These are phyloP conservation scores for Candida nonsorbophila DNA, from an alignment of 805 yeast genomes.

Conservation along the genomic window DNA sequence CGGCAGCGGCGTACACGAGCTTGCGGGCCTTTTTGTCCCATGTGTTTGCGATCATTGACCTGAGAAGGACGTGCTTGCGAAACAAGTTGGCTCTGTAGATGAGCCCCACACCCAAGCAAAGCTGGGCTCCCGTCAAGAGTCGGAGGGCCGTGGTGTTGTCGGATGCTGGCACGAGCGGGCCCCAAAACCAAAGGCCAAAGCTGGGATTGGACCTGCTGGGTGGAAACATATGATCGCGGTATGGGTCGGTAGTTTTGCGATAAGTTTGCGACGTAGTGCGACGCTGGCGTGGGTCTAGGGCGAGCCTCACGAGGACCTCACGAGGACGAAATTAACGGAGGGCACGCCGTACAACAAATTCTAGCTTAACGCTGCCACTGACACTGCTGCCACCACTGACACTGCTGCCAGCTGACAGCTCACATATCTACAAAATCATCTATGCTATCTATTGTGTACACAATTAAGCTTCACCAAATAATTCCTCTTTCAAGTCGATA, in stretches of 20 bases:
- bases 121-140: constrained; percentile 48
- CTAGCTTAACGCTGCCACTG: too few species aligned
- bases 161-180: constrained; percentile 70
- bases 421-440: too few species aligned
- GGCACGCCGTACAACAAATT: too few species aligned
- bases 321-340: too few species aligned
- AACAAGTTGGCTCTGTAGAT: constrained; percentile 14
- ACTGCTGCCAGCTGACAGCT: too few species aligned
- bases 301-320: too few species aligned
- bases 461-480: constrained; percentile 47
- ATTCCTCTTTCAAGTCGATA: constrained; percentile 86
- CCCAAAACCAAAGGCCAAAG: constrained; percentile 58
- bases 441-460: too few species aligned
- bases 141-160: constrained; percentile 55
- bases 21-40: constrained; percentile 9
- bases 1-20: constrained; percentile 18
- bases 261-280: too few species aligned
- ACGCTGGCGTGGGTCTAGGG: too few species aligned
- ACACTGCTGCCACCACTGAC: too few species aligned
- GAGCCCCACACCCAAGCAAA: constrained; percentile 38
- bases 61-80: constrained; percentile 7
- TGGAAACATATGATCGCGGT: too few species aligned
- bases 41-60: constrained; percentile 9
- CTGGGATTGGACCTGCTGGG: constrained; percentile 38
- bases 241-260: too few species aligned